These are phyloP conservation scores for Sphagnum magellanicum DNA, from an alignment of 228 moss, liverwort and hornwort species.

Conservation along the genomic window DNA sequence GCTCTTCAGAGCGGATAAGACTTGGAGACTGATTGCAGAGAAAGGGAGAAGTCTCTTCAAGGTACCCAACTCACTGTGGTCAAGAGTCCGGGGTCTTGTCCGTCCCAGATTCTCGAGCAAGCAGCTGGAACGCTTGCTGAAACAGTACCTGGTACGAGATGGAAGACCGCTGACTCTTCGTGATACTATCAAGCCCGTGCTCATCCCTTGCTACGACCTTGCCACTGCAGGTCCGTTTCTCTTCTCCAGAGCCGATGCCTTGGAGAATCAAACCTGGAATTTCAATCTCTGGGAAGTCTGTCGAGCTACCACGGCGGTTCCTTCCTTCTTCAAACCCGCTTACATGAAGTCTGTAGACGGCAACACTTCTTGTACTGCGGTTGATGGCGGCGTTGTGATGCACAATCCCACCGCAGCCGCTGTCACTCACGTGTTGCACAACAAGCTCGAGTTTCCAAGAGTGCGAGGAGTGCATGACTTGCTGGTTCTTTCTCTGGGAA, in stretches of 20 bases:
- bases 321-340: constrained; percentile 76
- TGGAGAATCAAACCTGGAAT: constrained; percentile 75
- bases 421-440: constrained; percentile 89
- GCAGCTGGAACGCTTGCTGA: constrained; percentile 66
- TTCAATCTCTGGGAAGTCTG: constrained; percentile 91
- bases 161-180: constrained; percentile 53
- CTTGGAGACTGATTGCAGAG: constrained; percentile 77
- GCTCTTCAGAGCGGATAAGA: constrained; percentile 58
- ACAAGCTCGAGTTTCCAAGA: constrained; percentile 76
- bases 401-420: constrained; percentile 93
- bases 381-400: constrained; percentile 88
- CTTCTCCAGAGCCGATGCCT: constrained; percentile 80
- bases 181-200: constrained; percentile 79
- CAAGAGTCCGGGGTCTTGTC: constrained; percentile 53
- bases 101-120: constrained; percentile 60
- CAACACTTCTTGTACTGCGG: constrained; percentile 69
- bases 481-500: constrained; percentile 79
- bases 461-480: constrained; percentile 67
- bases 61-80: constrained; percentile 46
- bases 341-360: constrained; percentile 61
- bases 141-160: constrained; percentile 54
- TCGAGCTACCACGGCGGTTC: constrained; percentile 82
- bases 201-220: constrained; percentile 91
- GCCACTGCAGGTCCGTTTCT: constrained; percentile 73
- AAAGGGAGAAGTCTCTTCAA: constrained; percentile 67